phyloP scores from a whole-genome alignment of 1,284 basidiomycete species.

The Malassezia brasiliensis region DNA sequence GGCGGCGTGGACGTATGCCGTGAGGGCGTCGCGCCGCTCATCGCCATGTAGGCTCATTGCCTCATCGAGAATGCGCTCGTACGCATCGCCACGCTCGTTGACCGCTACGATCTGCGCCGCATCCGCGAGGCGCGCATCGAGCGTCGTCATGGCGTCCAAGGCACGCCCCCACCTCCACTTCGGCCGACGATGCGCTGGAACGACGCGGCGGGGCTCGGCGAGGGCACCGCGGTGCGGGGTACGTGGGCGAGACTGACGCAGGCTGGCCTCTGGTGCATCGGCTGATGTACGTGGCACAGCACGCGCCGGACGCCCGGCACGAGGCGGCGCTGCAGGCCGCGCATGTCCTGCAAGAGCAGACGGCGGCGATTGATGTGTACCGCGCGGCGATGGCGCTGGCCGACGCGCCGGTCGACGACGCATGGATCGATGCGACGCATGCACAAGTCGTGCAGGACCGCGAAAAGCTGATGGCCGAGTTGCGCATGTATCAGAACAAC shows the following conservation, averaged over 20 bases:
- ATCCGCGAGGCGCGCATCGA: slow-evolving; percentile 4
- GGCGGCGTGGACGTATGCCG: slow-evolving; percentile 1
- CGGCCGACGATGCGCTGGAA: background rate
- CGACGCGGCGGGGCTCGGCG: background rate
- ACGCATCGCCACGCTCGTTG: slow-evolving; percentile 3
- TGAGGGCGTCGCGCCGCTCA: background rate
- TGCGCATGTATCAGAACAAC: slow-evolving; percentile 79
- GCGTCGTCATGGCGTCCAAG: slow-evolving; percentile 1
- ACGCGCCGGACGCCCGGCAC: background rate
- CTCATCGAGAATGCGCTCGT: background rate
- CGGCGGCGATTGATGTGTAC: slow-evolving; percentile 13
- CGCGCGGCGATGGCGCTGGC: slow-evolving; percentile 7
- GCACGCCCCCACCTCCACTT: background rate
- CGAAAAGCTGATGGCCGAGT: slow-evolving; percentile 69
- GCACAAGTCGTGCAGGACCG: slow-evolving; percentile 59
- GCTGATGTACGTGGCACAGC: slow-evolving; percentile 4
- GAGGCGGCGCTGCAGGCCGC: slow-evolving; percentile 3
- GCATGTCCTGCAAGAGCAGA: slow-evolving; percentile 2
- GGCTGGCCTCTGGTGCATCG: slow-evolving; percentile 10
- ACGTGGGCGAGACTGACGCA: background rate
- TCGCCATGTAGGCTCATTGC: background rate
- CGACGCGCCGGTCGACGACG: slow-evolving; percentile 41
- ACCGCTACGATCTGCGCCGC: background rate
- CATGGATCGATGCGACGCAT: slow-evolving; percentile 61
- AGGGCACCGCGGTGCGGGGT: background rate